Evolutionary conservation across 2,329 filamentous ascomycete species (phyloP).

Genomic region (Metarhizium anisopliae): DNA sequence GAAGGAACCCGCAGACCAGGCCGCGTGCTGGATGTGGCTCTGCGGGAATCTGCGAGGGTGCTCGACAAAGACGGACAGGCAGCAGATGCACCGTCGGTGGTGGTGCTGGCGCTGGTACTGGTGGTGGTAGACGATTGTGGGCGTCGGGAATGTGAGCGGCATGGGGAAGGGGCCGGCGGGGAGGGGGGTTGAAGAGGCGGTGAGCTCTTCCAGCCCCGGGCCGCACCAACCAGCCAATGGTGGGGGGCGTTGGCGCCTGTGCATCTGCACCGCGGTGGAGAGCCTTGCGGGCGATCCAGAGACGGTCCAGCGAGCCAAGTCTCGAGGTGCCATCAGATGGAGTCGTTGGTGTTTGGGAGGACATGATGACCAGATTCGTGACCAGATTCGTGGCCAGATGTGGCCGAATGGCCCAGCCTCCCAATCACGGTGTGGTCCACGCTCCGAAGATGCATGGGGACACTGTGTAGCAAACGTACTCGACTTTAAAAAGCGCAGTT

Average conservation of each 20-base stretch:
- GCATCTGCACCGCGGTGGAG: slow-evolving; percentile 20
- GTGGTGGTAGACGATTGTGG: neutral
- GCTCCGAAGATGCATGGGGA: neutral
- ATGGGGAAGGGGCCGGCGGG: slow-evolving; percentile 9
- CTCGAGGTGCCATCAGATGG: neutral
- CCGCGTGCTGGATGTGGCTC: slow-evolving; percentile 6
- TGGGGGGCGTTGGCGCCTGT: slow-evolving; percentile 19
- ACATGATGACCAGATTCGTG: neutral
- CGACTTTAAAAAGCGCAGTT: neutral
- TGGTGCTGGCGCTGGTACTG: too few species aligned
- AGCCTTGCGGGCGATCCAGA: slow-evolving; percentile 15
- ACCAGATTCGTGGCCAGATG: neutral
- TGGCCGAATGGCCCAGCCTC: neutral
- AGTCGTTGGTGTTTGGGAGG: neutral
- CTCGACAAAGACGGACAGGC: slow-evolving; percentile 4
- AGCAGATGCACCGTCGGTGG: neutral
- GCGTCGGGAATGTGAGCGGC: slow-evolving; percentile 5
- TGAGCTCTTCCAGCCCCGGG: slow-evolving; percentile 26
- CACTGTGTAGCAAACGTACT: neutral
- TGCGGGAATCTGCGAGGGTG: slow-evolving; percentile 1
- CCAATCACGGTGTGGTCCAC: neutral
- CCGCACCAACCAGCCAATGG: slow-evolving; percentile 26
- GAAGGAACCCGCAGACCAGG: slow-evolving; percentile 2
- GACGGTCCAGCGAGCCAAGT: neutral
- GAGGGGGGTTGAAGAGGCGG: slow-evolving; percentile 26